These are phyloP conservation scores for Maudiozyma humilis DNA, from an alignment of 1,139 yeast genomes.

Conservation along the genomic window DNA sequence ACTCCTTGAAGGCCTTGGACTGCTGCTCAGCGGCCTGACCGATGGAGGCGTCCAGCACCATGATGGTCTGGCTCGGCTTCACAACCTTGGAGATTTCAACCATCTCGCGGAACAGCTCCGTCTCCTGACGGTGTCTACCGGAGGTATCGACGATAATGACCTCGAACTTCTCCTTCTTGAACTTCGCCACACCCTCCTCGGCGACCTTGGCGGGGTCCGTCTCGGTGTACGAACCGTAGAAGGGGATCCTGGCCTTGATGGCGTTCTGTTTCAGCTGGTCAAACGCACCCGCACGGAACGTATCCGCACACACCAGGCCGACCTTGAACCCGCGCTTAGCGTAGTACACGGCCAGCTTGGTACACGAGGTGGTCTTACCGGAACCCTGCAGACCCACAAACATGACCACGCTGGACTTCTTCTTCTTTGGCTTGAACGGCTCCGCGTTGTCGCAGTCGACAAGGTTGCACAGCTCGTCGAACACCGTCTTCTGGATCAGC, in stretches of 20 bases:
- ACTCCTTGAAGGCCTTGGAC: conserved; percentile 87
- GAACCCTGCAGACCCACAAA: conserved; percentile 98
- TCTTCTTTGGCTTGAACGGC: conserved; percentile 83
- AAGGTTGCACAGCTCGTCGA: conserved; percentile 79
- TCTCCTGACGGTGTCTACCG: conserved; percentile 95
- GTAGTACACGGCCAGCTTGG: conserved; percentile 90
- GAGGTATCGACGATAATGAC: conserved; percentile 94
- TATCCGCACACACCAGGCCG: conserved; percentile 97
- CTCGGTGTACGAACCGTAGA: conserved; percentile 89
- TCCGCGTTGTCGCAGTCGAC: conserved; percentile 59
- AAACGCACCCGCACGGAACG: conserved; percentile 98
- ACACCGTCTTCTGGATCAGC: conserved; percentile 82
- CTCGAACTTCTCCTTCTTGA: conserved; percentile 86
- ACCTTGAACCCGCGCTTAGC: conserved; percentile 90
- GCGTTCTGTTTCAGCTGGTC: conserved; percentile 98
- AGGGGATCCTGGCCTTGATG: conserved; percentile 88
- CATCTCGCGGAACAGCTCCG: conserved; percentile 89
- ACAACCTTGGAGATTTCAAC: conserved; percentile 81
- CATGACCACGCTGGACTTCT: conserved; percentile 71
- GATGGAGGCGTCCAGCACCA: conserved; percentile 95
- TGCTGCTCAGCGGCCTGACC: conserved; percentile 98
- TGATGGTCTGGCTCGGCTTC: conserved; percentile 85
- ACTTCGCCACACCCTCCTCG: conserved; percentile 81
- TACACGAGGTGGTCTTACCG: conserved; percentile 96
- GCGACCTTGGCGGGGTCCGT: conserved; percentile 94